Evolutionary conservation across 805 yeast species (phyloP).

Genomic region (Kodamaea leandrae): DNA sequence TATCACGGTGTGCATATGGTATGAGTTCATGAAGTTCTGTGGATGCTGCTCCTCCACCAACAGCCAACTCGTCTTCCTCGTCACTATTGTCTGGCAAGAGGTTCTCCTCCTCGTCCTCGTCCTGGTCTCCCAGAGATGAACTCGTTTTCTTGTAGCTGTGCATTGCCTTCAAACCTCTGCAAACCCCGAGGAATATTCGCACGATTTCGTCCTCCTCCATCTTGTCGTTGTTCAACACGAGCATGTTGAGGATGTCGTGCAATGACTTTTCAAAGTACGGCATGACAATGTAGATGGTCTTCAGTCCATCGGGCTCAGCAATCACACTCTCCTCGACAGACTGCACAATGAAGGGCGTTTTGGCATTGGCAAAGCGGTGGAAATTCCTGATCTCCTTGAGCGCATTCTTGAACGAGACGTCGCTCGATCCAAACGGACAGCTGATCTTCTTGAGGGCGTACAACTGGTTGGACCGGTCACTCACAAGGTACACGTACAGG

Average conservation of each 20-base stretch:
- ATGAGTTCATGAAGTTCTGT: conserved; percentile 48
- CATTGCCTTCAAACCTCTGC: conserved; percentile 73
- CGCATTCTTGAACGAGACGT: conserved; percentile 57
- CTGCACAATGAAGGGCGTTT: conserved; percentile 62
- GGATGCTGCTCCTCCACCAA: not conserved
- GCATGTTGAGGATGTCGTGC: conserved; percentile 72
- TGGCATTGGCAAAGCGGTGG: conserved; percentile 56
- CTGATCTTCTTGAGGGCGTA: conserved; percentile 84
- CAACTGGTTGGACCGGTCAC: conserved; percentile 39
- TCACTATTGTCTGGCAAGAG: conserved; percentile 18
- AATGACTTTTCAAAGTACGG: conserved; percentile 74
- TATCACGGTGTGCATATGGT: conserved; percentile 82
- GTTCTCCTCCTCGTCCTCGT: conserved; percentile 11
- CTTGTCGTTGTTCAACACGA: conserved; percentile 51
- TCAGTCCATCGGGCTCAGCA: conserved; percentile 76
- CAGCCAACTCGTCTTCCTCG: conserved; percentile 25
- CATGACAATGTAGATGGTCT: conserved; percentile 70
- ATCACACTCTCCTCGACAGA: conserved; percentile 69
- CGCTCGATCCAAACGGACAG: conserved; percentile 83
- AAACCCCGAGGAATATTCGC: conserved; percentile 60
- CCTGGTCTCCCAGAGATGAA: conserved; percentile 4
- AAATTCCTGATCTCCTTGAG: conserved; percentile 76
- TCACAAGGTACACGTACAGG: conserved; percentile 80
- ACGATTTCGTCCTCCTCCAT: conserved; percentile 66
- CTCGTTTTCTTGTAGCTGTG: conserved; percentile 52